Conservation (phyloP, 2,329 filamentous ascomycete genomes). For the Aspergillus sp. region DNA sequence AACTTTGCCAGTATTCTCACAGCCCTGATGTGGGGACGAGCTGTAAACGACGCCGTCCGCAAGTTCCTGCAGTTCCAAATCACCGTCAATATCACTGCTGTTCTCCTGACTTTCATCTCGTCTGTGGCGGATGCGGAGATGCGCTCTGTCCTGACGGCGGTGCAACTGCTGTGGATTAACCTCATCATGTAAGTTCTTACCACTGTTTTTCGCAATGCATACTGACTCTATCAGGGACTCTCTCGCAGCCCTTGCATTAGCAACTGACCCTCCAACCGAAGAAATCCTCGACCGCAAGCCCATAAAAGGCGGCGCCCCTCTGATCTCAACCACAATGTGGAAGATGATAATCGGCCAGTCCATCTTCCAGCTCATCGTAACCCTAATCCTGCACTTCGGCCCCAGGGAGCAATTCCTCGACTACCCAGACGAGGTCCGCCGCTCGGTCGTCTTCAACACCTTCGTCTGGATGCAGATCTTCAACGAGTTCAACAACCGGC, state of each 20-base stretch:
- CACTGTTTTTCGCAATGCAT: constrained; percentile 57
- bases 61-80: constrained; percentile 62
- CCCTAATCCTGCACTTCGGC: constrained; percentile 78
- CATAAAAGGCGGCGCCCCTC: constrained; percentile 61
- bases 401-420: constrained; percentile 55
- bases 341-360: constrained; percentile 96
- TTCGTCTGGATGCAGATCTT: constrained; percentile 99
- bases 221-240: constrained; percentile 11
- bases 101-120: constrained; percentile 79
- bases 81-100: constrained; percentile 85
- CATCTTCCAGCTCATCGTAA: constrained; percentile 75
- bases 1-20: constrained; percentile 63
- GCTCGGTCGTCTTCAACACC: constrained; percentile 85
- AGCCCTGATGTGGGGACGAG: constrained; percentile 63
- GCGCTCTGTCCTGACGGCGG: constrained; percentile 73
- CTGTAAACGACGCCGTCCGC: constrained; percentile 64
- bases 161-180: constrained; percentile 90
- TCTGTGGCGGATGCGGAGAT: constrained; percentile 67
- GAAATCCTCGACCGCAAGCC: constrained; percentile 75
- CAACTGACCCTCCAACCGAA: constrained; percentile 78
- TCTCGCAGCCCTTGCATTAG: constrained; percentile 33
- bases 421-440: constrained; percentile 21
- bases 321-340: constrained; percentile 91
- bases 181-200: constrained; percentile 79
- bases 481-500: constrained; percentile 92